phyloP scores from a whole-genome alignment of 139 green algal species.

The Volvox africanus region DNA sequence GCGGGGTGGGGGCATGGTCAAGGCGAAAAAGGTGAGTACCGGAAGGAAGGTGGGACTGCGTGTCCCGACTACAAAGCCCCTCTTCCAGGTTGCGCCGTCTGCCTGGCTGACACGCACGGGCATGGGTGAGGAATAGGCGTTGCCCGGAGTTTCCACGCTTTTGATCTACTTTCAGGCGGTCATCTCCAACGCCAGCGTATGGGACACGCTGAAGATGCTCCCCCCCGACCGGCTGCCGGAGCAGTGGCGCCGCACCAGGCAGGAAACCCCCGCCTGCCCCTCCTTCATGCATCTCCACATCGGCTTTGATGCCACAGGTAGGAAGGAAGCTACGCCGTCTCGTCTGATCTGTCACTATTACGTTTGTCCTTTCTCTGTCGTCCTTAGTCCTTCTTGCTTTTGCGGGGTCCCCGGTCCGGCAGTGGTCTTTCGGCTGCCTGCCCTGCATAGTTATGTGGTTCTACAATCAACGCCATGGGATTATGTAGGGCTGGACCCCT shows the following conservation, averaged over 20 bases:
- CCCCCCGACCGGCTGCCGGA: slow-evolving; percentile 63
- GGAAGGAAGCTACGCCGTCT: background rate
- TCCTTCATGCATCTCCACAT: slow-evolving; percentile 99
- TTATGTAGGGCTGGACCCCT: slow-evolving; percentile 31
- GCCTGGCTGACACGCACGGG: no score
- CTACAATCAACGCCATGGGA: no score
- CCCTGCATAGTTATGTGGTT: background rate
- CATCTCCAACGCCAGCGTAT: slow-evolving; percentile 67
- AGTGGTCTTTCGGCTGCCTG: background rate
- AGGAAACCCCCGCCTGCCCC: slow-evolving; percentile 74
- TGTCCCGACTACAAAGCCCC: no score
- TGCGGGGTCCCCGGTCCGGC: no score
- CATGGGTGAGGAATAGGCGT: no score
- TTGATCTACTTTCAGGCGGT: slow-evolving; percentile 6
- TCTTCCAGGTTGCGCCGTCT: no score
- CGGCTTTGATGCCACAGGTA: slow-evolving; percentile 85
- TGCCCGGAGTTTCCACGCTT: no score
- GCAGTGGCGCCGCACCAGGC: slow-evolving; percentile 54
- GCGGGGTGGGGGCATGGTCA: slow-evolving; percentile 62
- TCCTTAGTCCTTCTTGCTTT: background rate
- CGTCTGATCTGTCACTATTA: no score
- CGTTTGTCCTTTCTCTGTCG: no score
- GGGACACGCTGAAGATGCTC: slow-evolving; percentile 93
- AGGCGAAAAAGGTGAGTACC: slow-evolving; percentile 50
- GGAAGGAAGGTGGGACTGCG: no score